These are phyloP conservation scores for Graphilbum fragrans DNA, from an alignment of 2,329 filamentous ascomycete genomes.

Conservation along the genomic window DNA sequence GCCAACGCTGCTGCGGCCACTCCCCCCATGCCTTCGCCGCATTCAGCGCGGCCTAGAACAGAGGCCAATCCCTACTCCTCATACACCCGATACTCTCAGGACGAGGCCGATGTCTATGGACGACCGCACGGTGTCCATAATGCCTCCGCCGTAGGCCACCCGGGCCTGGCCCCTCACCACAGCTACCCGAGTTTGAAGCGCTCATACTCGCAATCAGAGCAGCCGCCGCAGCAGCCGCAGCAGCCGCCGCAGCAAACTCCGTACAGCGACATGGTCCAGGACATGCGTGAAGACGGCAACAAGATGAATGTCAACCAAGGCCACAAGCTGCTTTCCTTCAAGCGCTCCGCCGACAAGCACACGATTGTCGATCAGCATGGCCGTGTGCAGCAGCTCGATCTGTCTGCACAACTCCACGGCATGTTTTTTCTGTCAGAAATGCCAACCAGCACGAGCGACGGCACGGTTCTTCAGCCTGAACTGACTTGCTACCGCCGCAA, in stretches of 20 bases:
- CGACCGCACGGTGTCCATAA: constrained; percentile 11
- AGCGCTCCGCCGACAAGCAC: constrained; percentile 44
- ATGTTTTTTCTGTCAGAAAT: constrained; percentile 85
- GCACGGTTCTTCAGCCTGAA: constrained; percentile 56
- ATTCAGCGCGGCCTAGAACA: constrained; percentile 37
- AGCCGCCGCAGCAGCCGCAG: constrained; percentile 12
- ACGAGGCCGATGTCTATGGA: constrained; percentile 42
- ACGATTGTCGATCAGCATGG: constrained; percentile 48
- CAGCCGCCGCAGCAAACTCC: constrained; percentile 20
- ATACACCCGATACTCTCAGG: constrained; percentile 42
- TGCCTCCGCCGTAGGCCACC: constrained; percentile 14
- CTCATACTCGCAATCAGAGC: constrained; percentile 42
- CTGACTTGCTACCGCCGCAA: constrained; percentile 93
- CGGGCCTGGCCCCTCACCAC: constrained; percentile 35
- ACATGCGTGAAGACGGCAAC: constrained; percentile 44
- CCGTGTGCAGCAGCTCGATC: constrained; percentile 47
- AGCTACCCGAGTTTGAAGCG: constrained; percentile 45
- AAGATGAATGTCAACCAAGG: constrained; percentile 47
- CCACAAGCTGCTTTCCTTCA: constrained; percentile 48
- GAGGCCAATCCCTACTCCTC: constrained; percentile 34
- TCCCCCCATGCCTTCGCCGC: constrained; percentile 26
- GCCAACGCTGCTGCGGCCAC: constrained; percentile 17
- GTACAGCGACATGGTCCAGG: constrained; percentile 50
- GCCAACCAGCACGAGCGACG: constrained; percentile 49
- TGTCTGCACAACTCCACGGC: constrained; percentile 66